Conservation (phyloP, 2,329 filamentous ascomycete genomes). For the Xylariaceae sp. region DNA sequence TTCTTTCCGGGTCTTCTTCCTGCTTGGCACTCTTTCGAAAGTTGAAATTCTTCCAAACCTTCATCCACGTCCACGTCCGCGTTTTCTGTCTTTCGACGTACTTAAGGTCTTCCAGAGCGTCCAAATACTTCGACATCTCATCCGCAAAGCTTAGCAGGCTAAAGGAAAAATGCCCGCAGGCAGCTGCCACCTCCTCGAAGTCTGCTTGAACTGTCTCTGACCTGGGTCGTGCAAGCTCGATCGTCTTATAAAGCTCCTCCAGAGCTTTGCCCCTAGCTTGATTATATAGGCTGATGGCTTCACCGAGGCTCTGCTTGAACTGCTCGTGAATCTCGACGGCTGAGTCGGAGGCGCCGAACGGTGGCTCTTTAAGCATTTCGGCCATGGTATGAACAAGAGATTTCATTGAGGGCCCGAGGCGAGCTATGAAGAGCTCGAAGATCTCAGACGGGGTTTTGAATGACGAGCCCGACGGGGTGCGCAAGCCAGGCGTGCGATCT, state of each 20-base stretch:
- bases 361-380: conserved; percentile 79
- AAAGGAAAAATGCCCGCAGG: conserved; percentile 93
- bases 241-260: conserved; percentile 70
- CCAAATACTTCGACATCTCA: conserved; percentile 75
- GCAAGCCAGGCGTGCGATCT: conserved; percentile 6
- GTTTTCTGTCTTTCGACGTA: conserved; percentile 54
- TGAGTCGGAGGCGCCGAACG: conserved; percentile 64
- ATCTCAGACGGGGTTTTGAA: conserved; percentile 67
- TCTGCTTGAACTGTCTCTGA: conserved; percentile 78
- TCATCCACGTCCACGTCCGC: conserved; percentile 77
- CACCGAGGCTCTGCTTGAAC: conserved; percentile 70
- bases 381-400: conserved; percentile 88
- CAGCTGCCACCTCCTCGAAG: conserved; percentile 95
- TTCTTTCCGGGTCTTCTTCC: conserved; percentile 35
- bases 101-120: conserved; percentile 80
- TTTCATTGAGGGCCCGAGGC: conserved; percentile 91
- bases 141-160: conserved; percentile 85
- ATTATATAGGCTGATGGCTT: conserved; percentile 75
- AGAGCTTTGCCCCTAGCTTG: conserved; percentile 68
- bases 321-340: conserved; percentile 70
- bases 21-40: conserved; percentile 17
- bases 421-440: conserved; percentile 81
- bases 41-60: conserved; percentile 55
- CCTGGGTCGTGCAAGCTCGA: conserved; percentile 60
- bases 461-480: conserved; percentile 22